Base-by-base conservation (phyloP, 225 moss, liverwort and hornwort genomes). In the Pseudisothecium myosuroides region DNA sequence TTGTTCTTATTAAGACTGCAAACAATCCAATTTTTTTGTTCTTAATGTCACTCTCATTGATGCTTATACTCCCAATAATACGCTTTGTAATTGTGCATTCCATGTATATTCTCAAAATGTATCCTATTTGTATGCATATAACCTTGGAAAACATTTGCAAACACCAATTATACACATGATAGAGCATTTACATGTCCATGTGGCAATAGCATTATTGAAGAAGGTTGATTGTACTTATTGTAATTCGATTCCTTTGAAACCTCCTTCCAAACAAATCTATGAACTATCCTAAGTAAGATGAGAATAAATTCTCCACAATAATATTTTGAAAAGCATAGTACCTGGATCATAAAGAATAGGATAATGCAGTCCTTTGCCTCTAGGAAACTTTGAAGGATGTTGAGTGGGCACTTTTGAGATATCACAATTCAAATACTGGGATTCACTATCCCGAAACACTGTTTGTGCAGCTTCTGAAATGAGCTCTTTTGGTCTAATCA, bases 341-440 rank as follows among this genome's bases (percentile, higher is more conserved):
- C 93, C 86, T 68, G 92, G 92, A 81, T 93, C n/a, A 56, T 90
- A 93, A n/a, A 92, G 41, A 34, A 91, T 29, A 21, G 91, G 83
- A 64, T 92, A 92, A 50, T 54, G 22, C 18, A 93, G 24, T 11
- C 92, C 91, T 86, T 41, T 86, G 27, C 93, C 92, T 67, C 79
- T 6, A 6, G 86, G 88, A 29, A 92, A 93, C 5, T 88, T 81
- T 14, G 72, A 88, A 4, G 93, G 93, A 83, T 91, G 90, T 10
- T 52, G 83, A 43, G 86, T n/a, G 5, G 89, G 86, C 18, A 41
- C 87, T 75, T 67, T 37, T 1, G 52, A 76, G 10, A 63, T 29
- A 91, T 93, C 91, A 71, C 69, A 91, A 72, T 47, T 49, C 52
- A 93, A 50, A 56, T 45, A 90, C 6, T 93, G 93, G 5, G 86